phyloP scores from a whole-genome alignment of 2,329 filamentous ascomycete genomes.

The Plectosphaerella cucumerina region DNA sequence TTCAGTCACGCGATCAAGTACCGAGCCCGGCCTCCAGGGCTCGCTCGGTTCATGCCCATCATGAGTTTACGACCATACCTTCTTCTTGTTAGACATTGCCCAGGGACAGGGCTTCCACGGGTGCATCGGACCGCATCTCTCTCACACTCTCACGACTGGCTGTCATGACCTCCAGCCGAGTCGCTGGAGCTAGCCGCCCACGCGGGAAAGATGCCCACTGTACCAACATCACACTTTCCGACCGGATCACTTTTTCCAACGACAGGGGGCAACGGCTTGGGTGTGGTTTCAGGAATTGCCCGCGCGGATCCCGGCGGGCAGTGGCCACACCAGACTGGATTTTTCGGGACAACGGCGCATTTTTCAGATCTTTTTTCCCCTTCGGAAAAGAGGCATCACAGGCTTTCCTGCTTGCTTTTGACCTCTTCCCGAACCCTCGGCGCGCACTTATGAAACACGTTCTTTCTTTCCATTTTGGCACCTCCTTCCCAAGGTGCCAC shows the following conservation, averaged over 20 bases:
- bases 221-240: not conserved
- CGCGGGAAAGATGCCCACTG: not conserved
- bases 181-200: not conserved
- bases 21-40: slow-evolving; percentile 9
- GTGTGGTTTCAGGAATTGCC: not conserved
- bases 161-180: not conserved
- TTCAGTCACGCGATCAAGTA: slow-evolving; percentile 1
- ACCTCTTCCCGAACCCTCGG: not conserved
- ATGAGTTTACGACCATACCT: slow-evolving; percentile 20
- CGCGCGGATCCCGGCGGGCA: not conserved
- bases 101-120: not conserved
- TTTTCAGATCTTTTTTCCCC: not conserved
- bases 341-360: not conserved
- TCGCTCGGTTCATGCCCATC: slow-evolving; percentile 23
- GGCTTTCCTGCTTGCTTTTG: not conserved
- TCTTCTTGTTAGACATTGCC: not conserved
- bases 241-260: not conserved
- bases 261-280: not conserved
- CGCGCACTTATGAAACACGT: not conserved
- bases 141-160: not conserved
- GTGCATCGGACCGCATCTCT: not conserved
- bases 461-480: not conserved
- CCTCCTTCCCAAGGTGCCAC: not conserved
- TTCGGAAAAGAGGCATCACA: not conserved
- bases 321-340: not conserved